Base-by-base conservation (phyloP, 768 basidiomycete species). In the Leccinum arenicola region DNA sequence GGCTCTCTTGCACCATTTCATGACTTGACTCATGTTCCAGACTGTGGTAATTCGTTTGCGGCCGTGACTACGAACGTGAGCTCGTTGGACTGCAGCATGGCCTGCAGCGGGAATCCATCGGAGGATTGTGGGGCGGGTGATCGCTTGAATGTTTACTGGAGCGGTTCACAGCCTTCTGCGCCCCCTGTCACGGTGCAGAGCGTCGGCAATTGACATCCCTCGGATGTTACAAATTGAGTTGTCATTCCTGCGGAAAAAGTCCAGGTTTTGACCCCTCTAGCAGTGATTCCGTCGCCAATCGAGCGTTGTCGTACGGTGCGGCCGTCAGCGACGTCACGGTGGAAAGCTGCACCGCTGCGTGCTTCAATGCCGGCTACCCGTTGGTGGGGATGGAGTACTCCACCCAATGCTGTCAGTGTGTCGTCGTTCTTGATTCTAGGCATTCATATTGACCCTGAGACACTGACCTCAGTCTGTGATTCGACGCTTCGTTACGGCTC, bases 151-250 rank as follows among this genome's bases (percentile, higher is more conserved):
- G 69, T 90, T 4, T 91, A 84, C 73, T 84, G 79, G 80, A 87
- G 79, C 61, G 87, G 88, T 17, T 71, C 71, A 31, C 56, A 75
- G 12, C 84, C 88, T 27, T 83, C 89, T 14, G 62, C 83, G 0
- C 70, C 80, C 14, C 88, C 89, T 0, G 61, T 74, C 17, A 83
- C 81, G 23, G 78, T 81, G 0, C 75, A 80, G 4, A 81, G 70
- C 51, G 79, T 86, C 31, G 88, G 87, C 4, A 75, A 80, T 29
- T 91, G 89, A 68, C 74, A 6, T 86, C 84, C 0, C 78, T 91
- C 31, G 90, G 90, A n/a, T 92, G 90, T 69, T 90, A 82, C 74
- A 25, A 75, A 88, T 43, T 87, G 65, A 59, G 78, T 9, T n/a
- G 3, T 7, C 6, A 19, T 31, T 25, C 17, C 6, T 29, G 25